A percentile compares a stretch with the other conserved stretches of the same genome.
Conservation (phyloP, 169 alveolate genomes). For the Fabrea salina region DNA sequence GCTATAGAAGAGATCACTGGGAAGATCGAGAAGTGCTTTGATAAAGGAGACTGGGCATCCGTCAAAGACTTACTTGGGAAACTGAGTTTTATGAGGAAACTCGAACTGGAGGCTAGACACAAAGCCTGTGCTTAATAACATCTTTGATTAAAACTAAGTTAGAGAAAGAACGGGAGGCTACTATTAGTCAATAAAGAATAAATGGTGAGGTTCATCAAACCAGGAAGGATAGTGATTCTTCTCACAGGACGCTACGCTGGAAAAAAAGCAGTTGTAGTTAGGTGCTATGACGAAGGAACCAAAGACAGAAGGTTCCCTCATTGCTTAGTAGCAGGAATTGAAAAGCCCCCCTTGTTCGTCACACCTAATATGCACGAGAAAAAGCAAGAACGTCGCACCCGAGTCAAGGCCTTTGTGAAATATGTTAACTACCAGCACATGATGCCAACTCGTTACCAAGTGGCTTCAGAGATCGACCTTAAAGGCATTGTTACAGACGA, state of each 20-base stretch:
- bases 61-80: background rate
- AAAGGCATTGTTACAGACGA: conserved; percentile 23
- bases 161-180: too few species aligned
- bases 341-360: conserved; percentile 94
- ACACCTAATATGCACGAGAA: conserved; percentile 91
- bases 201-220: conserved; percentile 85
- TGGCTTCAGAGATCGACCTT: conserved; percentile 22
- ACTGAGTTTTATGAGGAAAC: background rate
- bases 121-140: too few species aligned
- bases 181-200: too few species aligned
- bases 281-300: conserved; percentile 92
- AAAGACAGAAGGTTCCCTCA: conserved; percentile 94
- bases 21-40: background rate
- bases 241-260: conserved; percentile 99
- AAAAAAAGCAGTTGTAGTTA: conserved; percentile 96
- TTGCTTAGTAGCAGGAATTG: conserved; percentile 96
- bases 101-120: background rate
- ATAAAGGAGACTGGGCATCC: background rate
- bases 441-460: conserved; percentile 95
- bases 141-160: too few species aligned
- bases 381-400: conserved; percentile 90
- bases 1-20: background rate
- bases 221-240: conserved; percentile 97
- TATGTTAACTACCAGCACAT: conserved; percentile 96
- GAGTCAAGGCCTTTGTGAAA: conserved; percentile 94